A percentile compares a stretch with the other conserved stretches of the same genome.
Conservation (phyloP, 2,329 filamentous ascomycete genomes). For the Fusarium mangiferae region DNA sequence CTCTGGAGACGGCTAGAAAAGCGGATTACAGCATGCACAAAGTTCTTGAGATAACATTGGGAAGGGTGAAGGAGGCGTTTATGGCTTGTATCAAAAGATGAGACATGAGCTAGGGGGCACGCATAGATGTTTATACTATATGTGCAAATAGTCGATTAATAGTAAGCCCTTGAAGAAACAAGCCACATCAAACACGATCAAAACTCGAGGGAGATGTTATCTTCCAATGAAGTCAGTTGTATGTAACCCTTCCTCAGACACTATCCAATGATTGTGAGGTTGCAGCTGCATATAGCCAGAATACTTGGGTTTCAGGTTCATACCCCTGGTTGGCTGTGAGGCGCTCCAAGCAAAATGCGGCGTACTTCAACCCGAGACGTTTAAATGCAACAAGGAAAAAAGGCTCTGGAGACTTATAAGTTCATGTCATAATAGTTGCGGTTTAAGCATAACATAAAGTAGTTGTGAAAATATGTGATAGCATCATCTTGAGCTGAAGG, state of each 20-base stretch:
- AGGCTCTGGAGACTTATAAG: background rate
- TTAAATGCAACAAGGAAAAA: background rate
- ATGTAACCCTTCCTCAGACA: background rate
- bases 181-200: constrained; percentile 16
- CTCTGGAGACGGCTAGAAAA: constrained; percentile 12
- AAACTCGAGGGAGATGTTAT: background rate
- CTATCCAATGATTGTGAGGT: constrained; percentile 11
- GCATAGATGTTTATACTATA: constrained; percentile 5
- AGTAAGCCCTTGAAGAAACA: constrained; percentile 18
- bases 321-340: constrained; percentile 18
- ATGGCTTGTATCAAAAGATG: constrained; percentile 30
- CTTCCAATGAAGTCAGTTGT: constrained; percentile 14
- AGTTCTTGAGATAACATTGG: constrained; percentile 23
- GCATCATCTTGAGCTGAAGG: background rate
- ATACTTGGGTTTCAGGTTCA: constrained; percentile 26
- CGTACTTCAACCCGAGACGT: constrained; percentile 18
- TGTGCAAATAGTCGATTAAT: constrained; percentile 30
- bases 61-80: constrained; percentile 33
- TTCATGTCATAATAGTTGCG: background rate
- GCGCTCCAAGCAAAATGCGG: constrained; percentile 17
- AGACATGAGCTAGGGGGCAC: constrained; percentile 31
- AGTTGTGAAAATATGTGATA: background rate
- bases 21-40: constrained; percentile 20
- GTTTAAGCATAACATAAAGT: background rate
- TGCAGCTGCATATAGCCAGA: constrained; percentile 9